A percentile compares a stretch with the other conserved stretches of the same genome.
Evolutionary conservation across 164 flowering plant genomes (phyloP).

Genomic region (Umbilicus rupestris): DNA sequence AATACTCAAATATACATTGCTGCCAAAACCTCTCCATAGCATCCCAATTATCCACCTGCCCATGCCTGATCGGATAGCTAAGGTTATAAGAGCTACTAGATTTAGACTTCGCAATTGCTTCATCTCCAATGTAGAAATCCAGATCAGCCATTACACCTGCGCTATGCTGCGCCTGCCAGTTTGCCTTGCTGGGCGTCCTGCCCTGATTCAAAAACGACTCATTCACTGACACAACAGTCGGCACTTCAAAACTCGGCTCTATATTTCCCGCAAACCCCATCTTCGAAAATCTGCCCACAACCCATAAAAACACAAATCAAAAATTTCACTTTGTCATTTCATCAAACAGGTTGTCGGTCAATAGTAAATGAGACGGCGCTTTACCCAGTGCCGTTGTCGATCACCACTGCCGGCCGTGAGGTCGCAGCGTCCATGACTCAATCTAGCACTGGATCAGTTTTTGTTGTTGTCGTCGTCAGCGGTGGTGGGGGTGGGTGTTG

Average conservation of each 20-base stretch:
- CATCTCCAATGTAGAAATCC: conserved; percentile 90
- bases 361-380: background rate
- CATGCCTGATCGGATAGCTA: conserved; percentile 72
- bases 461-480: no score
- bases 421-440: conserved; percentile 57
- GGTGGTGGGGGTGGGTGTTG: no score
- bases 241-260: conserved; percentile 68
- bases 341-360: background rate
- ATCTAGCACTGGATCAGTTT: background rate
- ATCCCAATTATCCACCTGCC: conserved; percentile 98
- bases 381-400: conserved; percentile 95
- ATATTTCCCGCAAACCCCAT: conserved; percentile 94
- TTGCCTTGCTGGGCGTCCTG: conserved; percentile 49
- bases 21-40: conserved; percentile 99
- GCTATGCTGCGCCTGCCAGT: conserved; percentile 77
- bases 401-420: conserved; percentile 92
- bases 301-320: conserved; percentile 1
- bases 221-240: conserved; percentile 84
- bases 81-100: conserved; percentile 73
- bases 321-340: background rate
- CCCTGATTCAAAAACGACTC: conserved; percentile 76
- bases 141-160: conserved; percentile 99
- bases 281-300: conserved; percentile 40
- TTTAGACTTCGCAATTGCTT: conserved; percentile 62
- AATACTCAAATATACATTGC: conserved; percentile 89